Conservation (phyloP, 306 rosid genomes). For the Neltuma alba region DNA sequence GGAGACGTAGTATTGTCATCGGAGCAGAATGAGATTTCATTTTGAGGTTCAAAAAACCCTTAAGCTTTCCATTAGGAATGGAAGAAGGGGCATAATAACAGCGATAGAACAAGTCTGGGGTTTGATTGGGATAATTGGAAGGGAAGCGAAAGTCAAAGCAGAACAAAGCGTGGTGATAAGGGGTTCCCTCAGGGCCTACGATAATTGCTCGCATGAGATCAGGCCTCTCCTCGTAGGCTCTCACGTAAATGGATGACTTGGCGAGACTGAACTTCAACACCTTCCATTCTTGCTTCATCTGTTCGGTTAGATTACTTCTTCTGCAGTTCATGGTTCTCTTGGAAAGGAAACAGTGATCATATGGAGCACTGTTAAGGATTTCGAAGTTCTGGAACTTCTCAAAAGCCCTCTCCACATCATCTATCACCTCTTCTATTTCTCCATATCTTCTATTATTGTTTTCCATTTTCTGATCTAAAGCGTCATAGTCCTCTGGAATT, state of each 20-base stretch:
- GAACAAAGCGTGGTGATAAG: conserved; percentile 36
- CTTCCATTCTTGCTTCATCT: conserved; percentile 24
- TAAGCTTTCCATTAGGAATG: conserved; percentile 8
- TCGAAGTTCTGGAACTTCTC: conserved; percentile 26
- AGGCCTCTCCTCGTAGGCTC: conserved; percentile 30
- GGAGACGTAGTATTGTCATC: conserved; percentile 15
- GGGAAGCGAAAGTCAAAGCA: conserved; percentile 47
- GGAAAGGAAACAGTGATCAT: conserved; percentile 11
- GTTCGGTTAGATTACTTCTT: too few relatives aligned
- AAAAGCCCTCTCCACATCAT: conserved; percentile 24
- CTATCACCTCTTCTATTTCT: conserved; percentile 41
- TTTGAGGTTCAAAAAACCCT: neutral
- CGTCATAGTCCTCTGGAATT: neutral
- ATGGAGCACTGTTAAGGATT: neutral
- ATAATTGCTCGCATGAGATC: conserved; percentile 44
- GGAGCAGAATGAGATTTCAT: neutral
- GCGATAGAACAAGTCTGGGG: conserved; percentile 20
- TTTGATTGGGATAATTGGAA: conserved; percentile 21
- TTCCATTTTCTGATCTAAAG: neutral
- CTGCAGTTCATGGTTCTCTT: neutral
- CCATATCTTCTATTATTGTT: conserved; percentile 17
- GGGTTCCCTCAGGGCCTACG: conserved; percentile 27
- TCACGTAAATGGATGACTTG: conserved; percentile 18
- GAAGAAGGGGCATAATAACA: conserved; percentile 21
- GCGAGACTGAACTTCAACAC: neutral